Evolutionary conservation across 2,329 filamentous ascomycete species (phyloP).

Genomic region (Eutypa lata): DNA sequence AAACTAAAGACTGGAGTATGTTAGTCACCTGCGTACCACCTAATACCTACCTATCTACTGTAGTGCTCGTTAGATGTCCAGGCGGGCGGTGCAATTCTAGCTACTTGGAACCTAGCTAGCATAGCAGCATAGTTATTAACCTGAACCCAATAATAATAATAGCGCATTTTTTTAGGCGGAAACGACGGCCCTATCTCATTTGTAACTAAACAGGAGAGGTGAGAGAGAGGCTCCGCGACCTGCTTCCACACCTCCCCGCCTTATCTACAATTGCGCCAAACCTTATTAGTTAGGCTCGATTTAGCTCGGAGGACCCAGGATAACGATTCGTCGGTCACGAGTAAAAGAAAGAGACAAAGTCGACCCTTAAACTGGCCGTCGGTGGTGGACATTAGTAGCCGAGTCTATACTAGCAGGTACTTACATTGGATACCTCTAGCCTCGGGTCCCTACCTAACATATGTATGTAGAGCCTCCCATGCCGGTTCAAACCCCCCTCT

Average conservation of each 20-base stretch:
- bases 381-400: too few species aligned
- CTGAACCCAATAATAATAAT: neutral
- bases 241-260: neutral
- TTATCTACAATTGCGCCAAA: neutral
- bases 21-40: neutral
- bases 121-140: neutral
- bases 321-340: slow-evolving; percentile 11
- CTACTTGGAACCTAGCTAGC: neutral
- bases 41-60: neutral
- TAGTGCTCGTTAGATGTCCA: neutral
- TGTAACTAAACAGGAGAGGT: too few species aligned
- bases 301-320: slow-evolving; percentile 8
- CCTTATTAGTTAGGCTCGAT: neutral
- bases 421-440: too few species aligned
- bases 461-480: neutral
- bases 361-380: too few species aligned
- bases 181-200: too few species aligned
- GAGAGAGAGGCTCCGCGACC: too few species aligned
- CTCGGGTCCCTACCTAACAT: neutral
- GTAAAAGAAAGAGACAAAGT: neutral
- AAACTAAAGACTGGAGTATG: neutral
- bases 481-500: neutral
- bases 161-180: neutral
- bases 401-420: neutral
- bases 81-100: neutral